Evolutionary conservation across 371 early-diverging fungal genomes (phyloP).

Genomic region (Haplosporangium sp.): DNA sequence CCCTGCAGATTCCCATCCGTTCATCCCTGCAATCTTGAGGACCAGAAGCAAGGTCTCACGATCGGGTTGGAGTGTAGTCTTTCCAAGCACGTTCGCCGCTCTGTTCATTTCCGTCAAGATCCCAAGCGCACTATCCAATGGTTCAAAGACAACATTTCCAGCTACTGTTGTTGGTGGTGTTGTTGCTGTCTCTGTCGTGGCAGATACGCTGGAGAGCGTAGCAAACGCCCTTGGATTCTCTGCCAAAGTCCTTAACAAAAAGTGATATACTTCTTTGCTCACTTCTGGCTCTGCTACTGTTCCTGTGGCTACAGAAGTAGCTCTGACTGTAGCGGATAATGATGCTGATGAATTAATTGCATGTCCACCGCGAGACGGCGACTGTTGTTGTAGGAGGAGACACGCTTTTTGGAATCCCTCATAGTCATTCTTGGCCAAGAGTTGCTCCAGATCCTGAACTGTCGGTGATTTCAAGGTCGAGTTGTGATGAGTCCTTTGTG

Average conservation of each 20-base stretch:
- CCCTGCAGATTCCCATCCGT: constrained; percentile 23
- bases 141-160: constrained; percentile 5
- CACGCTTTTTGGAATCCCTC: constrained; percentile 44
- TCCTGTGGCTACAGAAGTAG: not conserved
- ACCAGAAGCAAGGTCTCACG: constrained; percentile 30
- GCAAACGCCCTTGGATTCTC: constrained; percentile 31
- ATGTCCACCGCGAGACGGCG: not conserved
- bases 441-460: constrained; percentile 32
- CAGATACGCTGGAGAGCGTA: constrained; percentile 1
- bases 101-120: constrained; percentile 49
- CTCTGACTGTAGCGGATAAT: not conserved
- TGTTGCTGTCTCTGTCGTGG: not conserved
- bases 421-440: constrained; percentile 29
- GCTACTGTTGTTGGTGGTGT: not conserved
- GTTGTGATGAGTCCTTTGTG: not conserved
- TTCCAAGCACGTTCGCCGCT: constrained; percentile 37
- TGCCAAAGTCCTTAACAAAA: constrained; percentile 27
- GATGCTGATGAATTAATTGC: too few species aligned
- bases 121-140: constrained; percentile 35
- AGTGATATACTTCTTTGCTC: constrained; percentile 39
- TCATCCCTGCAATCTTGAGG: constrained; percentile 34
- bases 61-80: constrained; percentile 34
- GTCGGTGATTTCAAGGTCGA: constrained; percentile 4
- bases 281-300: constrained; percentile 1
- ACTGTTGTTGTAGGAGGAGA: constrained; percentile 1